These are phyloP conservation scores for Bacterosira constricta DNA, from an alignment of 108 stramenopile genomes.

Conservation along the genomic window DNA sequence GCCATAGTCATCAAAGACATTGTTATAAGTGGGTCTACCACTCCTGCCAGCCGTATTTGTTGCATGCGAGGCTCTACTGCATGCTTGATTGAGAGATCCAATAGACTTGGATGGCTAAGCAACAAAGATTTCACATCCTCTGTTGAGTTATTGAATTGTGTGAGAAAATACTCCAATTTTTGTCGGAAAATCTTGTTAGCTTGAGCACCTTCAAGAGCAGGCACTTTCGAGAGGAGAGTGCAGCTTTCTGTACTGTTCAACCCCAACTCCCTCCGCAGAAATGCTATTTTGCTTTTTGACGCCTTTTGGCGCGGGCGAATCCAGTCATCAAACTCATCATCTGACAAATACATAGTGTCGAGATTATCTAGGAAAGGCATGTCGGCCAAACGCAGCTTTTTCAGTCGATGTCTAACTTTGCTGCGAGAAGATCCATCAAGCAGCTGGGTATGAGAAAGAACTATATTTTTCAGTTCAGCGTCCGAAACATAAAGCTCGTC, in stretches of 20 bases:
- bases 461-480: conserved; percentile 11
- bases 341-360: conserved; percentile 1
- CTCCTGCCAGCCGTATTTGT: conserved; percentile 1
- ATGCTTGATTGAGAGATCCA: conserved; percentile 13
- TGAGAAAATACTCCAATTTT: conserved; percentile 21
- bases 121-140: conserved; percentile 12
- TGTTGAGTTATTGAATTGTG: conserved; percentile 6
- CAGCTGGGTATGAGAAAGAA: conserved; percentile 8
- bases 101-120: conserved; percentile 12
- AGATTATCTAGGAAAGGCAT: conserved; percentile 14
- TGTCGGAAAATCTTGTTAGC: conserved; percentile 12
- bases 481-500: neutral
- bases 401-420: conserved; percentile 15
- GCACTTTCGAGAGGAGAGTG: conserved; percentile 10
- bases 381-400: conserved; percentile 1
- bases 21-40: neutral
- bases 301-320: neutral
- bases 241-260: conserved; percentile 25
- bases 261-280: conserved; percentile 7
- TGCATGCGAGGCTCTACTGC: conserved; percentile 23
- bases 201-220: conserved; percentile 10
- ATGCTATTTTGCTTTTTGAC: conserved; percentile 21
- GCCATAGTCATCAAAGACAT: conserved; percentile 1
- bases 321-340: conserved; percentile 15
- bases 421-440: conserved; percentile 21